Base-by-base conservation (phyloP, 345 rosid species). In the Viola odorata region DNA sequence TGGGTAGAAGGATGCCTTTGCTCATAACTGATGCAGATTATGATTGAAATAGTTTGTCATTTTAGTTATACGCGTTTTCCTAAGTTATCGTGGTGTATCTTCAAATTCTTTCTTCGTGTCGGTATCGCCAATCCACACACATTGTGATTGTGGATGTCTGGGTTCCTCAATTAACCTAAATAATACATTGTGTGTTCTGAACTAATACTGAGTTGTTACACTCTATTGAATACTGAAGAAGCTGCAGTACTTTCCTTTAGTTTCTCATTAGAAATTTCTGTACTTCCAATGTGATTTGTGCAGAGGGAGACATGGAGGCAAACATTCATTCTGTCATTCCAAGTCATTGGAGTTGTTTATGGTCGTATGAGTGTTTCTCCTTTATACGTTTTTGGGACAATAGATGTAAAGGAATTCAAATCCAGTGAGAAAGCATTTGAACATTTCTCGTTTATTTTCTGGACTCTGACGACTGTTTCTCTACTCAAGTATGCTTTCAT, bases 291-390 rank as follows among this genome's bases (percentile, higher is more conserved):
- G 8, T 42, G 44, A 42, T 57, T 53, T 70, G 55, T 71, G 60
- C 85, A 75, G 84, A 63, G 58, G 63, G 87, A 80, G 48, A 71
- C 81, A 48, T 78, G 87, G 87, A 78, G 68, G 76, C 78, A 73
- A 16, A 73, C 79, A 12, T 53, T 78, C 58, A 57, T 80, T 55
- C 57, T 83, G 39, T 75, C 88, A 50, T 83, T 74, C 63, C 88
- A 81, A 65, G 75, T 80, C 76, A 63, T 83, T 10, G 91, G 88
- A 58, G 75, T 85, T 32, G 78, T 85, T 66, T 85, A 79, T 10
- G 88, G 88, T 53, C 84, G 79, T 40, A 32, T 85, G 51, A 72
- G 80, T 12, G 75, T 78, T 47, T 82, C 91, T 63, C 88, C 86
- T 12, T 60, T 83, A n/a, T 85, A 82, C 60, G 88, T 83, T 40